phyloP scores from a whole-genome alignment of 2,329 filamentous ascomycete species.

The Sporothrix humicola region DNA sequence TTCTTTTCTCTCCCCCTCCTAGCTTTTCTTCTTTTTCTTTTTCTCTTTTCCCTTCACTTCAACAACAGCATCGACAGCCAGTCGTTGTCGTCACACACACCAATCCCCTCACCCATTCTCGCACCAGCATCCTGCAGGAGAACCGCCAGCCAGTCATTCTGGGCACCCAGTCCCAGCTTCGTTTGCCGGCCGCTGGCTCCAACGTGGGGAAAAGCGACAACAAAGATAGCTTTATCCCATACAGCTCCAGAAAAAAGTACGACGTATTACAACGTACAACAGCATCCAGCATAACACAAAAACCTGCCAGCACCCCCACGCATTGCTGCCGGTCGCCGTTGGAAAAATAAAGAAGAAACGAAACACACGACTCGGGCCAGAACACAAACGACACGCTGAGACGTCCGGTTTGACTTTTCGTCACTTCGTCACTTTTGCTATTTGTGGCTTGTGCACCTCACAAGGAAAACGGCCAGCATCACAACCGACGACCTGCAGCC shows the following conservation, averaged over 20 bases:
- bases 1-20: background rate
- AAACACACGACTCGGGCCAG: slow-evolving; percentile 16
- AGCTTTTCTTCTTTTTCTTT: background rate
- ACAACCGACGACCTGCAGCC: slow-evolving; percentile 4
- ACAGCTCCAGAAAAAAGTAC: slow-evolving; percentile 2
- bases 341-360: background rate
- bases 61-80: slow-evolving; percentile 21
- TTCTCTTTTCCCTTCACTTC: background rate
- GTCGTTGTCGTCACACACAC: slow-evolving; percentile 20
- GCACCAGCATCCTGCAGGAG: slow-evolving; percentile 13
- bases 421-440: background rate
- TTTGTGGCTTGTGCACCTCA: slow-evolving; percentile 23
- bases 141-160: slow-evolving; percentile 4
- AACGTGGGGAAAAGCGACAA: slow-evolving; percentile 19
- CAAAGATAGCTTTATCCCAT: background rate
- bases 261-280: background rate
- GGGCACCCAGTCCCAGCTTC: slow-evolving; percentile 12
- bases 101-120: background rate
- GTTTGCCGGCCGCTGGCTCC: slow-evolving; percentile 17
- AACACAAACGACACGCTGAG: slow-evolving; percentile 17
- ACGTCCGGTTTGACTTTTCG: background rate
- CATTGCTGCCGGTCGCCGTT: slow-evolving; percentile 12
- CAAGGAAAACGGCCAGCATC: too few relatives aligned
- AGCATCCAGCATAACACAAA: background rate
- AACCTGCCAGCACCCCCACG: slow-evolving; percentile 21